Base-by-base conservation (phyloP, 177 flowering plant genomes). In the Vitis hybrid region DNA sequence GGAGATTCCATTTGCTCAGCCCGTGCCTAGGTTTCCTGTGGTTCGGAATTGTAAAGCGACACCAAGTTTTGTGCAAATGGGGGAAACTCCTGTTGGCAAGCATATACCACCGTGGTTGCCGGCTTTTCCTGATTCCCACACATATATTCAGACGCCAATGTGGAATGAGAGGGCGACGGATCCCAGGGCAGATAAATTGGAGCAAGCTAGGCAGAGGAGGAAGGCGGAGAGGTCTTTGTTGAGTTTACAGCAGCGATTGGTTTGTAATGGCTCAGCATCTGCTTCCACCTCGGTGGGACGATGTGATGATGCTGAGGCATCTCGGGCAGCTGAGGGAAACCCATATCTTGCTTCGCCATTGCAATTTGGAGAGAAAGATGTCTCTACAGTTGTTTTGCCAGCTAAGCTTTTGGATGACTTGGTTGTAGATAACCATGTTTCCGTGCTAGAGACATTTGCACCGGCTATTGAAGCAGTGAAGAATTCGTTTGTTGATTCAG, bases 91-190 rank as follows among this genome's bases (percentile, higher is more conserved):
- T 1, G 77, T 76, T 62, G 85, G 82, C 8, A 84, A 86, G 71
- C 97, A 95, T 73, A 83, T 93, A 8, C 97, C 97, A 4, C 70
- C 73, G 60, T 95, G 98, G 99, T 78, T 95, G 76, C 99, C 99
- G 2, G 92, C 90, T 48, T 86, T 95, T 52, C 99, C 99, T 35
- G 96, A 91, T 84, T 84, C 89, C 3, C 91, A 89, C 70, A 89
- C 94, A 1, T 91, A 88, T 67, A 61, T 80, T 4, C 80, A 81
- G 15, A 82, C 92, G 0, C 85, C 90, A 0, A 68, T 80, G 58
- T 87, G 92, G 90, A 84, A 82, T 75, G 89, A 88, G 74, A 87
- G 90, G 86, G 67, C 13, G 17, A 65, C 79, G 0, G 89, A 89
- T 76, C 88, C 82, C 17, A 80, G 78, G 3, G 79, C 77, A 0